Evolutionary conservation across 176 grass and related monocot species (phyloP).

Genomic region (Saccharum spontaneum): DNA sequence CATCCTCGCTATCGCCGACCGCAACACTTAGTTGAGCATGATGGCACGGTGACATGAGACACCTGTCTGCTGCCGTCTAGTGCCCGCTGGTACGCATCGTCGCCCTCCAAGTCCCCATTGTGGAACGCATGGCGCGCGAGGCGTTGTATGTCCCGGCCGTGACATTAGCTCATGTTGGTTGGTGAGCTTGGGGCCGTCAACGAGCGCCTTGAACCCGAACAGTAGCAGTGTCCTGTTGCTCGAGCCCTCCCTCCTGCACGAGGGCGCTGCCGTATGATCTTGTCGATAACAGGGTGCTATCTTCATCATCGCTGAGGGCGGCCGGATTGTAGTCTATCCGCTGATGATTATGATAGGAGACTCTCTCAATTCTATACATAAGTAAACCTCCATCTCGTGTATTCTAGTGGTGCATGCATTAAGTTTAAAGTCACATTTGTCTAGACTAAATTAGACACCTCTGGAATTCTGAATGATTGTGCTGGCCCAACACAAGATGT

Average conservation of each 20-base stretch:
- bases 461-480: no score
- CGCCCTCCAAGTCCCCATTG: constrained; percentile 14
- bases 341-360: no score
- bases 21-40: constrained; percentile 22
- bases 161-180: constrained; percentile 25
- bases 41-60: neutral
- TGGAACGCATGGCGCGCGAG: constrained; percentile 3
- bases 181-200: constrained; percentile 19
- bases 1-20: neutral
- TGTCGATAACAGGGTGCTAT: neutral
- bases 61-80: neutral
- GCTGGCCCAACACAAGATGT: no score
- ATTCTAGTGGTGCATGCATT: no score
- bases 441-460: no score
- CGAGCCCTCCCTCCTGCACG: neutral
- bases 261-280: neutral
- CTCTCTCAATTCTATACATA: no score
- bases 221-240: constrained; percentile 3
- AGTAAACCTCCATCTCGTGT: no score
- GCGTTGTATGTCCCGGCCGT: neutral
- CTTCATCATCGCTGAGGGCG: neutral
- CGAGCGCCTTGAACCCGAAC: neutral
- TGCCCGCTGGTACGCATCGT: constrained; percentile 26
- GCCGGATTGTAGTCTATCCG: neutral
- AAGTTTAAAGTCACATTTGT: no score